Conservation (phyloP, 2,329 filamentous ascomycete genomes). For the Nothopassalora personata region DNA sequence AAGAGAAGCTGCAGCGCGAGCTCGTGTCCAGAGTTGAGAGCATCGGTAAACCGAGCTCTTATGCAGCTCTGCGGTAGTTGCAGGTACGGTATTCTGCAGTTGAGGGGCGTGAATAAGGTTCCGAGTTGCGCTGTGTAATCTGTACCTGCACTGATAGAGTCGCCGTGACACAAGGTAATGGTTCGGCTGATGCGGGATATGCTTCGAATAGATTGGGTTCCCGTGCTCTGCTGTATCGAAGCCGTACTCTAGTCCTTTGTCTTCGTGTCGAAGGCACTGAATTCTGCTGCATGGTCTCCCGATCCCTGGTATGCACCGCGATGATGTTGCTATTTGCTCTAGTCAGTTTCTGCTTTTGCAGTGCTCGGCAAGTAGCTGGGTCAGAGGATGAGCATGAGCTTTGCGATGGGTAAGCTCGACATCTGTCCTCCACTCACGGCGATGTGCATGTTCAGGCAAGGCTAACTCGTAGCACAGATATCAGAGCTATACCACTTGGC, state of each 20-base stretch:
- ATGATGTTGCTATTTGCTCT: constrained; percentile 4
- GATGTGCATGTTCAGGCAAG: neutral
- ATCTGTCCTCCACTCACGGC: neutral
- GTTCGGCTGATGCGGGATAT: neutral
- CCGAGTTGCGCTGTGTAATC: constrained; percentile 7
- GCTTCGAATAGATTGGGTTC: constrained; percentile 2
- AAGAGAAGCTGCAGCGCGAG: constrained; percentile 19
- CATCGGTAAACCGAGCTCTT: constrained; percentile 26
- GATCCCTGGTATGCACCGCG: constrained; percentile 11
- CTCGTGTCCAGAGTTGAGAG: constrained; percentile 32
- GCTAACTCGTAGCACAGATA: constrained; percentile 6
- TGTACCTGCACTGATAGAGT: constrained; percentile 8
- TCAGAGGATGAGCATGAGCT: constrained; percentile 7
- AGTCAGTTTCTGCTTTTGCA: neutral
- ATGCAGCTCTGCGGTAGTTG: neutral
- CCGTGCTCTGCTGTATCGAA: neutral
- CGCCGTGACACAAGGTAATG: neutral
- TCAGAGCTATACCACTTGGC: constrained; percentile 8
- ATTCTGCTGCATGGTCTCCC: neutral
- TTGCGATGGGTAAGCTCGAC: constrained; percentile 5
- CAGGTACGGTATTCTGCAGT: constrained; percentile 7
- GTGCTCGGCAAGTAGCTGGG: neutral
- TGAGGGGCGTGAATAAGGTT: constrained; percentile 5
- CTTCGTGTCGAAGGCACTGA: neutral
- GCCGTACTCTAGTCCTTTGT: neutral